Percentiles rank a stretch among this genome's conserved stretches.
Conservation (phyloP, 192 early-diverging fungal species). For the Polychytrium aggregatum region DNA sequence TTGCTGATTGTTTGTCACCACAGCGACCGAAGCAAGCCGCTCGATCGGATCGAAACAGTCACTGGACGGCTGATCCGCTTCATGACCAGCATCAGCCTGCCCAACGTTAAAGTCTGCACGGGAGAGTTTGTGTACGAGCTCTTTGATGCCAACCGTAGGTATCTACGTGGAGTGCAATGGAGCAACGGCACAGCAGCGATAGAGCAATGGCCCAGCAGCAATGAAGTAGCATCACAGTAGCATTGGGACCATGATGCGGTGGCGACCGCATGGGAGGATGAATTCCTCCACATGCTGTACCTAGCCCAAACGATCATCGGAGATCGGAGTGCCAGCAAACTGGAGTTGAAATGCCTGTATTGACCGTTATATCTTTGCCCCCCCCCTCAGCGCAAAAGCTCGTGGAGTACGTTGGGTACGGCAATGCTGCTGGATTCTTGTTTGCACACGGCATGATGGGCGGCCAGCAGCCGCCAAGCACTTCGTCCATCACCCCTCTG, state of each 20-base stretch:
- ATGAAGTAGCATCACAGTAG: too few relatives aligned
- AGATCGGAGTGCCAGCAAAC: too few relatives aligned
- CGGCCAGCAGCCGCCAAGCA: slow-evolving; percentile 25
- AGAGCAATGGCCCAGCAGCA: too few relatives aligned
- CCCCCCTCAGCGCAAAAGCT: slow-evolving; percentile 44
- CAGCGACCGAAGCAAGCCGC: slow-evolving; percentile 60
- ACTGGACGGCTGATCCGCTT: slow-evolving; percentile 52
- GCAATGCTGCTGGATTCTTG: slow-evolving; percentile 86
- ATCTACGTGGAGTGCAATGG: background rate
- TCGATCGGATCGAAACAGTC: slow-evolving; percentile 51
- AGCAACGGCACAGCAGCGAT: too few relatives aligned
- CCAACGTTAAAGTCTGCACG: slow-evolving; percentile 44
- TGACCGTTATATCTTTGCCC: too few relatives aligned
- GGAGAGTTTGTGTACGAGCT: slow-evolving; percentile 56
- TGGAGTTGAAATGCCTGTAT: too few relatives aligned
- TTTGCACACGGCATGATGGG: slow-evolving; percentile 56
- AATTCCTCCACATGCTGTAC: too few relatives aligned
- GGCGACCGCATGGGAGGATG: too few relatives aligned
- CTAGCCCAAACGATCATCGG: too few relatives aligned
- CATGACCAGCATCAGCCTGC: slow-evolving; percentile 54
- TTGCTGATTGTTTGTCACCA: background rate
- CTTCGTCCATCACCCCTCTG: slow-evolving; percentile 3
- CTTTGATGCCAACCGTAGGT: slow-evolving; percentile 38
- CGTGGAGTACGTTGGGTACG: slow-evolving; percentile 74
- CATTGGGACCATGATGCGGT: too few relatives aligned